These are phyloP conservation scores for Aspergillus nanangensis DNA, from an alignment of 495 filamentous ascomycete genomes.

Conservation along the genomic window DNA sequence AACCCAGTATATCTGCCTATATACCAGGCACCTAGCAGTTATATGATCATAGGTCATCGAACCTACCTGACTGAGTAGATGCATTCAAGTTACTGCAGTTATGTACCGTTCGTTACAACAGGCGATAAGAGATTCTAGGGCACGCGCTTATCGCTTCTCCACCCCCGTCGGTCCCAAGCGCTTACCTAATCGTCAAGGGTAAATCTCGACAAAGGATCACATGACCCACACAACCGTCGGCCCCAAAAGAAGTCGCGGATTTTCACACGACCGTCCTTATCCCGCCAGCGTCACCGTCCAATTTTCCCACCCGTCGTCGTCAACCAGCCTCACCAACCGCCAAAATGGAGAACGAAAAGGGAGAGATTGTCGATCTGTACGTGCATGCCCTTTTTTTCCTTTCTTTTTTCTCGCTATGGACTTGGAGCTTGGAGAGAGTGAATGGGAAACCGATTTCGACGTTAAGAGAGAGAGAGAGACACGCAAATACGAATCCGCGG, in stretches of 20 bases:
- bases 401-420: not conserved
- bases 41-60: too few species aligned
- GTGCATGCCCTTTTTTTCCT: constrained; percentile 22
- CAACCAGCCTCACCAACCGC: constrained; percentile 48
- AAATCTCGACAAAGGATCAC: constrained; percentile 38
- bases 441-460: not conserved
- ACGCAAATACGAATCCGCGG: not conserved
- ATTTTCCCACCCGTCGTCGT: constrained; percentile 30
- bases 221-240: constrained; percentile 48
- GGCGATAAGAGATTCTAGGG: too few species aligned
- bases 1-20: not conserved
- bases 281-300: constrained; percentile 22
- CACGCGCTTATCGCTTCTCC: too few species aligned
- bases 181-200: too few species aligned
- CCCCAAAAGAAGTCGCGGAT: constrained; percentile 15
- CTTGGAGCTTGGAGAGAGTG: not conserved
- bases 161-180: too few species aligned
- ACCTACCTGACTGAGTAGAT: too few species aligned
- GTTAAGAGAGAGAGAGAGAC: not conserved
- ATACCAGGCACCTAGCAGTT: not conserved
- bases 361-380: constrained; percentile 98
- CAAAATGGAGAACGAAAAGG: constrained; percentile 95
- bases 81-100: too few species aligned
- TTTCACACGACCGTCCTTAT: constrained; percentile 16
- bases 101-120: too few species aligned